A percentile compares a stretch with the other conserved stretches of the same genome.
Conservation (phyloP, 345 rosid genomes). For the Eucalyptus sp. region DNA sequence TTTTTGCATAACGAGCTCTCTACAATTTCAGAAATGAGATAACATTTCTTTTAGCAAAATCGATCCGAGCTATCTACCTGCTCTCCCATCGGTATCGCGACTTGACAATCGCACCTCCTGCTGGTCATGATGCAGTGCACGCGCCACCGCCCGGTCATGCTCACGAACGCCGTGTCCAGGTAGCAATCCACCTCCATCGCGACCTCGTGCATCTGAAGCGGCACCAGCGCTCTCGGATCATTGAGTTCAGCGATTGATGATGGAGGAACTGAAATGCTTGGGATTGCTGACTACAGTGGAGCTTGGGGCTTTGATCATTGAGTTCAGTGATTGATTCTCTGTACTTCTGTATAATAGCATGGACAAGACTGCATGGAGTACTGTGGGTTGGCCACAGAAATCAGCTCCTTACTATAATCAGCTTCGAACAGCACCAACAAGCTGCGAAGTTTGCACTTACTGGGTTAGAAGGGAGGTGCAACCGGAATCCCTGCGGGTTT, state of each 20-base stretch:
- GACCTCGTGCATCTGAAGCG: slow-evolving; percentile 67
- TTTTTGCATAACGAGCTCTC: not conserved
- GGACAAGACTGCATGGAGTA: not conserved
- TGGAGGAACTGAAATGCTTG: not conserved
- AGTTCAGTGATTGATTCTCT: not conserved
- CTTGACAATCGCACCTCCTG: slow-evolving; percentile 60
- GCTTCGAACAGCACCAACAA: not conserved
- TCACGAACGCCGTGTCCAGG: slow-evolving; percentile 56
- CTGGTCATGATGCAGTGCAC: slow-evolving; percentile 74
- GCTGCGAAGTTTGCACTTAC: not conserved
- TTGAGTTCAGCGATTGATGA: not conserved
- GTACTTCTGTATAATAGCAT: not conserved
- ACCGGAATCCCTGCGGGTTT: not conserved
- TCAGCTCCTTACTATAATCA: not conserved
- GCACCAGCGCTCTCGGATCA: slow-evolving; percentile 85
- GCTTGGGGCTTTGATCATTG: not conserved
- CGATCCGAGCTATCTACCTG: slow-evolving; percentile 30
- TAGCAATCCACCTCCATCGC: slow-evolving; percentile 49
- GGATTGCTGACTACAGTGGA: not conserved
- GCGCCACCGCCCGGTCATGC: slow-evolving; percentile 62
- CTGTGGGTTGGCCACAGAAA: not conserved
- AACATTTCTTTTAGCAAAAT: not conserved
- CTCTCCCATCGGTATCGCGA: slow-evolving; percentile 83
- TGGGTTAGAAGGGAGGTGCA: not conserved
- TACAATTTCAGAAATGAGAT: not conserved